These are phyloP conservation scores for Adansonia grandidieri DNA, from an alignment of 441 rosid species.

Conservation along the genomic window DNA sequence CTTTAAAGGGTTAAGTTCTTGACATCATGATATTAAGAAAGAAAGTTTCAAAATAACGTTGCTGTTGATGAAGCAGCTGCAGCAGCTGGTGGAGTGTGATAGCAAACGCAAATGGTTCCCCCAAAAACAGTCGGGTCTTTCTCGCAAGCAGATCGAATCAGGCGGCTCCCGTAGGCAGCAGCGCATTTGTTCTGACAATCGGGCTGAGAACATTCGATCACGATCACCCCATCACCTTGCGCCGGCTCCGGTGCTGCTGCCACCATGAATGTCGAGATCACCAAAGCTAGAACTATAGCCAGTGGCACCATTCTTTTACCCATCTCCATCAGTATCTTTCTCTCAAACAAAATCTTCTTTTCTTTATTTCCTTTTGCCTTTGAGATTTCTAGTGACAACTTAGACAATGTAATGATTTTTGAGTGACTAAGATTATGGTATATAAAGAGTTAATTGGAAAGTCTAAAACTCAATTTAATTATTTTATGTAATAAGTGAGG, in stretches of 20 bases:
- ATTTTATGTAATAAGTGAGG: no score
- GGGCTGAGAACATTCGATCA: background rate
- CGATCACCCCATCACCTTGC: background rate
- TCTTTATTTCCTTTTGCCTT: background rate
- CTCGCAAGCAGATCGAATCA: background rate
- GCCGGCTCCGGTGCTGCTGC: background rate
- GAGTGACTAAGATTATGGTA: background rate
- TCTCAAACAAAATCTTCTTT: background rate
- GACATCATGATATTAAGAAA: background rate
- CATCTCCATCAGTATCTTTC: background rate
- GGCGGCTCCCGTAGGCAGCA: background rate
- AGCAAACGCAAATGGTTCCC: constrained; percentile 15
- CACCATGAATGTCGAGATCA: background rate
- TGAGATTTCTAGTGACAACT: background rate
- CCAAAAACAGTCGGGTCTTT: background rate
- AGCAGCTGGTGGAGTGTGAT: background rate
- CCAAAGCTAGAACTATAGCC: background rate
- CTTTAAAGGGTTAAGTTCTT: background rate
- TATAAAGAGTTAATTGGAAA: background rate
- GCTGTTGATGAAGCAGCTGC: background rate
- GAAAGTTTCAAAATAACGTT: background rate
- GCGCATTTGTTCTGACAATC: background rate
- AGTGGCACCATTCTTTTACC: background rate
- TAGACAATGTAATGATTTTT: background rate
- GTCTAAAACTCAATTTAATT: background rate